phyloP scores from a whole-genome alignment of 2,329 filamentous ascomycete genomes.

The Trichophyton simii region DNA sequence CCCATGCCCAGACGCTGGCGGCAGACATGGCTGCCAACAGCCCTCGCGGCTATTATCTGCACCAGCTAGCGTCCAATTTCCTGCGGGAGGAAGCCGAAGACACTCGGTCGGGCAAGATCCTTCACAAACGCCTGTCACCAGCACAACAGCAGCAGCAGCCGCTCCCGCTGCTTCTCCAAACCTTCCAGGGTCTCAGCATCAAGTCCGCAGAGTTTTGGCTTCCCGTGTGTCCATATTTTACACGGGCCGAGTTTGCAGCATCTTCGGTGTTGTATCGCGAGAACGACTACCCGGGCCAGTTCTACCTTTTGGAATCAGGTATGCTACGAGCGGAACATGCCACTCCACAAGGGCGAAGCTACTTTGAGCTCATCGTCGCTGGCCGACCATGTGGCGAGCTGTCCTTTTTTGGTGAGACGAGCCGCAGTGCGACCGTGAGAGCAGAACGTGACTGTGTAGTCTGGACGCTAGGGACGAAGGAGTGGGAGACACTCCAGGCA shows the following conservation, averaged over 20 bases:
- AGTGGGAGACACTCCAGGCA: constrained; percentile 61
- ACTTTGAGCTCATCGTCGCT: constrained; percentile 83
- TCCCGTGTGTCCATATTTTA: constrained; percentile 62
- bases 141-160: constrained; percentile 41
- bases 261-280: constrained; percentile 66
- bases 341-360: constrained; percentile 65
- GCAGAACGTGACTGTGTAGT: constrained; percentile 70
- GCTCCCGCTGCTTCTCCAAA: constrained; percentile 78
- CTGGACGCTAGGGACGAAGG: constrained; percentile 63
- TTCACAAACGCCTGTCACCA: neutral
- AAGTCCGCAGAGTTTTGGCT: constrained; percentile 97
- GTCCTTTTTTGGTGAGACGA: constrained; percentile 88
- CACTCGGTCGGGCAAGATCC: constrained; percentile 18
- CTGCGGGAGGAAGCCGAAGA: constrained; percentile 52
- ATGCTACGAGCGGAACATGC: constrained; percentile 85
- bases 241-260: constrained; percentile 50
- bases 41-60: constrained; percentile 64
- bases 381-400: constrained; percentile 92
- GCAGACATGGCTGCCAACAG: constrained; percentile 47
- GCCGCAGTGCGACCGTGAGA: constrained; percentile 71
- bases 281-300: constrained; percentile 65
- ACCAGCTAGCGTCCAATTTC: constrained; percentile 63
- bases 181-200: constrained; percentile 78
- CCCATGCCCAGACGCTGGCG: neutral
- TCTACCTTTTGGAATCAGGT: constrained; percentile 82